Evolutionary conservation across 176 grass and related monocot species (phyloP), one percentile per base, ranked within the genome.

Genomic region (Carex kokanica): DNA sequence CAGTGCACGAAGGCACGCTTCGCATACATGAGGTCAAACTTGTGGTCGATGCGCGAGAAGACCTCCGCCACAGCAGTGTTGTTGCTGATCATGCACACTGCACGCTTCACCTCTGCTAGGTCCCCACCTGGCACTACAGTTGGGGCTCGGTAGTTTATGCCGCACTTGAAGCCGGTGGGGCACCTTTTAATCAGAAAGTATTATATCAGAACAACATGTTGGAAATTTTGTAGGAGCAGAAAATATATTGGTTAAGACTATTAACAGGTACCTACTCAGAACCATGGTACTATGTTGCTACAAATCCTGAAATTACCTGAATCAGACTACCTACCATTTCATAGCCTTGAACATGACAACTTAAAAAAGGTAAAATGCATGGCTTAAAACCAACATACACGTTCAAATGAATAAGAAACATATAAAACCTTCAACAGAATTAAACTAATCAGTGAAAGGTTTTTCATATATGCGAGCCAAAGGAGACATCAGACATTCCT

Each of bases 41-140:
- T 94, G 27, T 67, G 85, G 90, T 92, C 92, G 21, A 94, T 92
- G 55, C 92, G 89, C 11, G 90, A 86, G 81, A 94, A 94, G 25
- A 94, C 92, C 69, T 94, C 92, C 0, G 92, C 87, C n/a, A 94
- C 92, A 0, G 90, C 90, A 14, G 92, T 94, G 88, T 91, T 92
- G 86, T 94, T 94, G 88, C 90, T 90, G 69, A 94, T 92, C 92
- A 94, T 94, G 90, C 92, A 94, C 31, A 94, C 92, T n/a, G 92
- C 92, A 6, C 92, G 86, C 38, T 83, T 83, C 64, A 94, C 92
- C 81, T 94, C 89, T 70, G 90, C 90, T 47, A 94, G 90, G 80
- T 94, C 92, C 5, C 92, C 92, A 74, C 92, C 88, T 24, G 92
- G 90, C 47, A 94, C 92, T 20, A 83, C 92, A 7, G 88, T 88